Evolutionary conservation across 2,329 filamentous ascomycete species (phyloP), one percentile per base, ranked within the genome.

Genomic region (Rhytidhysteron rufulum): DNA sequence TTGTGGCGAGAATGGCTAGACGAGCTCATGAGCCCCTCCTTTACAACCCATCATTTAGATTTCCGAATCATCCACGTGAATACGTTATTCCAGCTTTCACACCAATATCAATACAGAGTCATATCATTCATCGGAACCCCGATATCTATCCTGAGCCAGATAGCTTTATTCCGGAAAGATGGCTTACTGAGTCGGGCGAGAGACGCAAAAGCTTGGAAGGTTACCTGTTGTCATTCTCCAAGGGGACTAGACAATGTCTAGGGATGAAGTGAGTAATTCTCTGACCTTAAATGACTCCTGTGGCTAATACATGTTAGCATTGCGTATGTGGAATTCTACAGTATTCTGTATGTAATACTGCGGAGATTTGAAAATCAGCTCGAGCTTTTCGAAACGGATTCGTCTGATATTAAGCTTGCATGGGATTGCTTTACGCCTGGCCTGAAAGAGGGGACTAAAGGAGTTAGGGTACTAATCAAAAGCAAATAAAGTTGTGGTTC

Each of bases 181-280:
- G 53, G 57, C 36, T 62, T 13, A 49, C 56, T 16, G 54, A 50
- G 38, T 47, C 48, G 15, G 53, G 55, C 7, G 35, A 50, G n/a
- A n/a, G 33, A 20, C 47, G 43, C 5, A 58, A 53, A 25, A 47
- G 51, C 3, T 33, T 63, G 4, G 59, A 62, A 35, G 47, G 47
- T 1, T 53, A 53, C 29, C 47, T 63, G 43, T 41, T 63, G 20
- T 43, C 53, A 1, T 63, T 63, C 24, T 55, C 50, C 2, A 63
- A 60, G 29, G 61, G 61, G 2, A 59, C 49, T 27, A 43, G 61
- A 6, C 43, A 48, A 17, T 65, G 61, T 24, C 41, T 65, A 25
- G 60, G 61, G 10, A 55, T 62, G 45, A 61, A 63, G n/a, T n/a
- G n/a, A n/a, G n/a, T n/a, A n/a, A n/a, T n/a, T n/a, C n/a, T n/a